phyloP scores from a whole-genome alignment of 2,329 filamentous ascomycete species.

The Calonectria montana region DNA sequence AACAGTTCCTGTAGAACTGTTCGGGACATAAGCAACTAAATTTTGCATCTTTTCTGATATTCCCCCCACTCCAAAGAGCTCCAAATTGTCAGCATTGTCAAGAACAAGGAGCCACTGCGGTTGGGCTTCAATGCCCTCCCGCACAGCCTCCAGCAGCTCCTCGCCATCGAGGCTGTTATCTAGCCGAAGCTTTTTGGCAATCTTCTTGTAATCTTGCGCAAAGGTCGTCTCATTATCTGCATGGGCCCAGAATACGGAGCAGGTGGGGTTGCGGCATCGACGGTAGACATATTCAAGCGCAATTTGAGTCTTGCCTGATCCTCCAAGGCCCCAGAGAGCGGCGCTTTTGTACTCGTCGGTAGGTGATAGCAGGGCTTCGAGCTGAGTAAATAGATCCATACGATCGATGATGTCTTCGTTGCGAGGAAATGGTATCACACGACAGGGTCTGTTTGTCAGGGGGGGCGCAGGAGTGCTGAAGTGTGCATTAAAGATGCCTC shows the following conservation, averaged over 20 bases:
- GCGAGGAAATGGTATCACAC: constrained; percentile 7
- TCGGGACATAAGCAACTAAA: neutral
- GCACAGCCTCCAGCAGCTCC: constrained; percentile 26
- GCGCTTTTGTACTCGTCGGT: neutral
- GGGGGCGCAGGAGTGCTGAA: neutral
- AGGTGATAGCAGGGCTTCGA: neutral
- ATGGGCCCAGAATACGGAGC: constrained; percentile 49
- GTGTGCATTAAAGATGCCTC: neutral
- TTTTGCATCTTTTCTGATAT: neutral
- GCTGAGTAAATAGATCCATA: neutral
- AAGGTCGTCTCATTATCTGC: constrained; percentile 47
- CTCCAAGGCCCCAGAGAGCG: constrained; percentile 9
- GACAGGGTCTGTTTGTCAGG: neutral
- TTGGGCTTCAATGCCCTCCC: constrained; percentile 4
- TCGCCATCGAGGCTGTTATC: constrained; percentile 33
- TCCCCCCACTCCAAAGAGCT: constrained; percentile 6
- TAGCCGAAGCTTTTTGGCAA: constrained; percentile 41
- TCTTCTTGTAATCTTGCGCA: constrained; percentile 41
- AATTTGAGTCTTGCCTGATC: constrained; percentile 10
- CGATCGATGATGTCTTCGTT: neutral
- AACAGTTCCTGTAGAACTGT: constrained; percentile 35
- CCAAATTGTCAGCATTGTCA: constrained; percentile 22
- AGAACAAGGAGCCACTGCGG: constrained; percentile 19
- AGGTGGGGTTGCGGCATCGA: neutral
- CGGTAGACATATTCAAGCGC: neutral